A percentile compares a stretch with the other conserved stretches of the same genome.
phyloP scores from a whole-genome alignment of 768 basidiomycete genomes.

The Auriscalpium orientale region DNA sequence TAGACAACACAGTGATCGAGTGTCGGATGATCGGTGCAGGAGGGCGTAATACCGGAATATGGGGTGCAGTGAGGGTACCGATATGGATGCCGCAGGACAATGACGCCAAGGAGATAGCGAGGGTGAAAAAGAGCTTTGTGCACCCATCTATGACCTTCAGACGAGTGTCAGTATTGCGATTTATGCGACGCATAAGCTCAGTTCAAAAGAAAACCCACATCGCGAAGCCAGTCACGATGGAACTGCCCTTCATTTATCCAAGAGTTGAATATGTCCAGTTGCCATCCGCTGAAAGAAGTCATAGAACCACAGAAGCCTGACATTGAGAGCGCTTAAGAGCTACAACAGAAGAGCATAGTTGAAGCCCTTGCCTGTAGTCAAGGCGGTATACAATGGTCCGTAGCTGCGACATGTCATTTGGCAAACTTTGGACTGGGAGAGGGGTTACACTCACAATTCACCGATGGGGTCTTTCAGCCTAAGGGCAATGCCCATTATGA shows the following conservation, averaged over 20 bases:
- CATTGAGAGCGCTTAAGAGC: too few relatives aligned
- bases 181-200: background rate
- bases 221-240: slow-evolving; percentile 55
- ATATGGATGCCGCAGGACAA: slow-evolving; percentile 68
- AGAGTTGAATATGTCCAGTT: slow-evolving; percentile 76
- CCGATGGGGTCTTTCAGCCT: slow-evolving; percentile 67
- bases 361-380: slow-evolving; percentile 64
- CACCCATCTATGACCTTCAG: slow-evolving; percentile 81
- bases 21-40: slow-evolving; percentile 41
- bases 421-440: background rate
- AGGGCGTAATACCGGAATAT: slow-evolving; percentile 34
- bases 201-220: slow-evolving; percentile 42
- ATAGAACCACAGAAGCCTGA: slow-evolving; percentile 90
- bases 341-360: too few relatives aligned
- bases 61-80: slow-evolving; percentile 33
- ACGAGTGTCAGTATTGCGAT: slow-evolving; percentile 3
- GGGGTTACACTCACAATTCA: slow-evolving; percentile 50
- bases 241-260: slow-evolving; percentile 65
- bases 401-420: slow-evolving; percentile 44
- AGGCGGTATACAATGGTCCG: slow-evolving; percentile 78
- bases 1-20: slow-evolving; percentile 43
- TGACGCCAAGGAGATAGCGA: slow-evolving; percentile 69
- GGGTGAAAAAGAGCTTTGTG: slow-evolving; percentile 71
- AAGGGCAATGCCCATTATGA: slow-evolving; percentile 81
- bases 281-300: slow-evolving; percentile 97